These are phyloP conservation scores for Pythium dissotocum DNA, from an alignment of 352 stramenopile species.

Conservation along the genomic window DNA sequence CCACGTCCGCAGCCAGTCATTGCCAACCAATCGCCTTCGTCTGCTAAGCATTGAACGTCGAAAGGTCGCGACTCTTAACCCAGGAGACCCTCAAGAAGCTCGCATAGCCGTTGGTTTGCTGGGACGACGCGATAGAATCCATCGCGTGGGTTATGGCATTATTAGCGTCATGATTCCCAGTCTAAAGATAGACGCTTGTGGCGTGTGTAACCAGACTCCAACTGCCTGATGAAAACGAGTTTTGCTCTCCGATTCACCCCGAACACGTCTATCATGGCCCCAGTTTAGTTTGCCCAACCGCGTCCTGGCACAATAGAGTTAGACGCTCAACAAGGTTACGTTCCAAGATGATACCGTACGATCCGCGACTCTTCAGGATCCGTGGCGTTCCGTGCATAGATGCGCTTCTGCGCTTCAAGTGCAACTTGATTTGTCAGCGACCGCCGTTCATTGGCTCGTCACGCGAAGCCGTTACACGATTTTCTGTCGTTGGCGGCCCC, in stretches of 20 bases:
- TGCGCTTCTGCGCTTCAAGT: conserved; percentile 1
- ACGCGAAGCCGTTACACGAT: neutral
- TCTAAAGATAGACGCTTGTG: neutral
- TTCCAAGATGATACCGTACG: neutral
- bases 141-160: neutral
- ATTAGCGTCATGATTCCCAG: neutral
- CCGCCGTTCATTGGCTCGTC: conserved; percentile 5
- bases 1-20: neutral
- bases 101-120: neutral
- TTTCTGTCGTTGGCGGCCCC: neutral
- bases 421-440: conserved; percentile 13
- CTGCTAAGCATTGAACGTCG: neutral
- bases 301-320: neutral
- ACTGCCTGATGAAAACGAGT: neutral
- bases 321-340: neutral
- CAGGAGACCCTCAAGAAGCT: neutral
- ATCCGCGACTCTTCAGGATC: conserved; percentile 11
- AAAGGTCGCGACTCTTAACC: conserved; percentile 13
- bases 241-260: no score
- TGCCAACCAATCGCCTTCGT: neutral
- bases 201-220: neutral
- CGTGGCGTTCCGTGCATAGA: conserved; percentile 11
- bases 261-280: no score
- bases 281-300: neutral
- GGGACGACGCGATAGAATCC: neutral